Evolutionary conservation across 768 basidiomycete genomes (phyloP).

Genomic region (Phlebiopsis gigantea): DNA sequence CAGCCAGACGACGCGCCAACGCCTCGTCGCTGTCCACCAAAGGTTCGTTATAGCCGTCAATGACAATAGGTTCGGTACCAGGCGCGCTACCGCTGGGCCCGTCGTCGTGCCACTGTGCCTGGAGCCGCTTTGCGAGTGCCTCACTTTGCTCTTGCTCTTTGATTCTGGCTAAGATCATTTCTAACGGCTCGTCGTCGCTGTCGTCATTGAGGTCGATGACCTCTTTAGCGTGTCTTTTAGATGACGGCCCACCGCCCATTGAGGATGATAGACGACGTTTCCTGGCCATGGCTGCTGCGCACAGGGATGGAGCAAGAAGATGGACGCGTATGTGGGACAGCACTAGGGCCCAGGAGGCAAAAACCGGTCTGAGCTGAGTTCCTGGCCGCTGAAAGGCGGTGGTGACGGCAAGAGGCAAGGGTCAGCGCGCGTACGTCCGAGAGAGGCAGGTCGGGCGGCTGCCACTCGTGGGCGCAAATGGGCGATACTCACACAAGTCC

Average conservation of each 20-base stretch:
- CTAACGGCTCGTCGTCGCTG: slow-evolving; percentile 37
- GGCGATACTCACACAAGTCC: not conserved
- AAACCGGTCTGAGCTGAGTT: not conserved
- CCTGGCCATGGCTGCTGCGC: slow-evolving; percentile 9
- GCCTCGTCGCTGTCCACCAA: slow-evolving; percentile 30
- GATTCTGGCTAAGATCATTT: slow-evolving; percentile 35
- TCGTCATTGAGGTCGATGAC: slow-evolving; percentile 22
- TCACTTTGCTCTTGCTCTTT: slow-evolving; percentile 40
- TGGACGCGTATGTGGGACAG: not conserved
- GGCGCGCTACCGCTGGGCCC: not conserved
- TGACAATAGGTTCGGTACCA: slow-evolving; percentile 3
- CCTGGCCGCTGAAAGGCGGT: no score
- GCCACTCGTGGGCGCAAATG: slow-evolving; percentile 1
- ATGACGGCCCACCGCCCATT: not conserved
- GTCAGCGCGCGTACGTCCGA: not conserved
- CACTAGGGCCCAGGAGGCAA: not conserved
- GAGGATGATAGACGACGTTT: slow-evolving; percentile 14
- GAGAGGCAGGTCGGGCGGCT: slow-evolving; percentile 13
- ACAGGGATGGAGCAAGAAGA: not conserved
- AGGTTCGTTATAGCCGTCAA: slow-evolving; percentile 1
- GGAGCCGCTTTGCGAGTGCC: slow-evolving; percentile 31
- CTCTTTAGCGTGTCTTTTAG: slow-evolving; percentile 6
- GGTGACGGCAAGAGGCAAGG: slow-evolving; percentile 1
- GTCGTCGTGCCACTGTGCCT: slow-evolving; percentile 17
- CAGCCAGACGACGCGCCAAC: slow-evolving; percentile 34